Base-by-base conservation (phyloP, 139 green algal species). In the Mesotaenium endlicherianum region DNA sequence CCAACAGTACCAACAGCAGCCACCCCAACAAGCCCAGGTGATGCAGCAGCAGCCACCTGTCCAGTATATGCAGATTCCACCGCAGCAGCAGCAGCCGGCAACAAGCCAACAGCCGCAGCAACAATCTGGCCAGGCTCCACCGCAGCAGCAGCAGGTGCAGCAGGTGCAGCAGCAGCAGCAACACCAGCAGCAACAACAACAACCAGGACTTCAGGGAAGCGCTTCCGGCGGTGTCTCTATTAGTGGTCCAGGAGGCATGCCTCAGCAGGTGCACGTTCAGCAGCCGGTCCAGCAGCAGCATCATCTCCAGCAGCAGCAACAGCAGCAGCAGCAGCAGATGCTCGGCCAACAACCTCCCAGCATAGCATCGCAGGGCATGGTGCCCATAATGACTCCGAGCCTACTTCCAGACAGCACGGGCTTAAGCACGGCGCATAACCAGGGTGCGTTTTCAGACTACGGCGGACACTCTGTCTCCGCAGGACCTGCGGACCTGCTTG, bases 61-160 rank as follows among this genome's bases (percentile, higher is more conserved):
- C 3, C 39, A 76, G 44, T 80, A 83, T 31, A 44, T 72, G 67
- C 76, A 83, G 39, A 6, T 39, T 4, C 79, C 44, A 36, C 81
- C 88, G 57, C 72, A 87, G 31, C 80, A 87, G 74, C 80, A 87
- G 1, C 75, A 87, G 75, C 75, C 81, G n/a, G 76, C 81, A 39
- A 17, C 68, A 82, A 78, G 87, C 78, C 80, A 86, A 59, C 55
- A 80, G 36, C 71, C 79, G 43, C 50, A 60, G n/a, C 80, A 86
- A 38, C 80, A 86, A 36, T 16, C 39, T 0, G 14, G 11, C 44
- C 80, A 86, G 16, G 31, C 86, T 17, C 77, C 86, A 20, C 80
- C 86, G 20, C 55, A 71, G 38, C 80, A 41, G 20, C 11, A 36
- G 53, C 80, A 86, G 74, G 75, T 84, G 43, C 36, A 84, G 0